Evolutionary conservation across 169 alveolate species (phyloP).

Genomic region (Perkinsus marinus): DNA sequence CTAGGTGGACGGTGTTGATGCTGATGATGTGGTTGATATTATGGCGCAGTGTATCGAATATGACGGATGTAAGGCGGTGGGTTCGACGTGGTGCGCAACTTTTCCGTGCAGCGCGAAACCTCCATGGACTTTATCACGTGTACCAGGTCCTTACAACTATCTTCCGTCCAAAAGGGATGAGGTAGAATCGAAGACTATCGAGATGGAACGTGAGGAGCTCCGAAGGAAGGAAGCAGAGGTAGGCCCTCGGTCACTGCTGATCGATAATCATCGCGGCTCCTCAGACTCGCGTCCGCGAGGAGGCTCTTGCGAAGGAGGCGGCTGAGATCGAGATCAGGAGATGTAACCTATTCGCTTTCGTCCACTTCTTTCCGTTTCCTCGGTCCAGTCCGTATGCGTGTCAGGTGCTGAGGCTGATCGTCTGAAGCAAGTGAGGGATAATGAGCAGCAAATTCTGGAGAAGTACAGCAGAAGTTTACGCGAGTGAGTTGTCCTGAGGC

Average conservation of each 20-base stretch:
- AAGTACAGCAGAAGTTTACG: background rate
- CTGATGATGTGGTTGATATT: background rate
- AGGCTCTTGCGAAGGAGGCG: background rate
- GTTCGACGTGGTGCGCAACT: no score
- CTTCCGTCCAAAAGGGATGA: background rate
- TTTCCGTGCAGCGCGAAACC: no score
- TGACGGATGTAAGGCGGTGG: background rate
- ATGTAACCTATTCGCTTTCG: background rate
- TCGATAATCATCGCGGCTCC: background rate
- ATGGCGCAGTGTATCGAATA: background rate
- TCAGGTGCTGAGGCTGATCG: background rate
- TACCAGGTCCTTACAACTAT: background rate
- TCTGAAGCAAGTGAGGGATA: background rate
- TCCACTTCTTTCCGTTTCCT: background rate
- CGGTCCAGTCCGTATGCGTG: background rate
- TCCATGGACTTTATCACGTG: no score
- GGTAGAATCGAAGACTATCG: background rate
- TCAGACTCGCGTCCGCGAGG: background rate
- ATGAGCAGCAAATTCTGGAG: background rate
- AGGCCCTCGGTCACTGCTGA: background rate
- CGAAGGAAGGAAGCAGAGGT: background rate
- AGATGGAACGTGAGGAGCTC: background rate
- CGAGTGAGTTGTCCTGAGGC: background rate
- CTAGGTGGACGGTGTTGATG: background rate
- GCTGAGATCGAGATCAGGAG: background rate